phyloP scores from a whole-genome alignment of 2,329 filamentous ascomycete genomes.

The Botrytis sinoallii region DNA sequence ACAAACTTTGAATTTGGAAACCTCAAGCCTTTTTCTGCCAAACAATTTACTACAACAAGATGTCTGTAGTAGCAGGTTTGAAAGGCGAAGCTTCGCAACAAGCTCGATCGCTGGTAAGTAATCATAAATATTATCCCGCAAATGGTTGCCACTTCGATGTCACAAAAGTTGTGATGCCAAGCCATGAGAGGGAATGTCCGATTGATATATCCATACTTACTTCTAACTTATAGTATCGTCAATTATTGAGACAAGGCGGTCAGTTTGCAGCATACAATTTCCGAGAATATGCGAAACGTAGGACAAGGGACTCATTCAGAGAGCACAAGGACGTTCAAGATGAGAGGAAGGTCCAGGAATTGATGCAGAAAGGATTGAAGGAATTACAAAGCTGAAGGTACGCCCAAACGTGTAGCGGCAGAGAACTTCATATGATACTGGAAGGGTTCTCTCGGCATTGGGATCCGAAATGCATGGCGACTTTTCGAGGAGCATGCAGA shows the following conservation, averaged over 20 bases:
- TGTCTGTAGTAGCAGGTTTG: slow-evolving; percentile 32
- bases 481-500: not conserved
- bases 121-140: not conserved
- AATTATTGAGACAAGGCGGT: slow-evolving; percentile 77
- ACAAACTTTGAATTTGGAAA: slow-evolving; percentile 13
- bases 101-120: slow-evolving; percentile 37
- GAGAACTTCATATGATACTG: not conserved
- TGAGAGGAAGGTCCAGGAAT: slow-evolving; percentile 74
- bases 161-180: not conserved
- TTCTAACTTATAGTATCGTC: slow-evolving; percentile 69
- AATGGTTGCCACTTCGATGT: slow-evolving; percentile 14
- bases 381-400: slow-evolving; percentile 92
- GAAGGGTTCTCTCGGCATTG: not conserved
- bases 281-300: slow-evolving; percentile 89
- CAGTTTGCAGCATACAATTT: slow-evolving; percentile 97
- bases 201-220: slow-evolving; percentile 11
- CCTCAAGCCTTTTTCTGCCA: not conserved
- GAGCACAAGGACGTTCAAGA: slow-evolving; percentile 74
- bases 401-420: slow-evolving; percentile 31
- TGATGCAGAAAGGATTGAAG: slow-evolving; percentile 83
- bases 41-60: slow-evolving; percentile 22
- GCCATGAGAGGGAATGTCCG: not conserved
- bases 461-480: not conserved
- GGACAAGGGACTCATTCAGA: slow-evolving; percentile 86
- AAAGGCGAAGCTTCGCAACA: slow-evolving; percentile 35